A percentile compares a stretch with the other conserved stretches of the same genome.
Conservation (phyloP, 768 basidiomycete species). For the Termitomyces sp. region DNA sequence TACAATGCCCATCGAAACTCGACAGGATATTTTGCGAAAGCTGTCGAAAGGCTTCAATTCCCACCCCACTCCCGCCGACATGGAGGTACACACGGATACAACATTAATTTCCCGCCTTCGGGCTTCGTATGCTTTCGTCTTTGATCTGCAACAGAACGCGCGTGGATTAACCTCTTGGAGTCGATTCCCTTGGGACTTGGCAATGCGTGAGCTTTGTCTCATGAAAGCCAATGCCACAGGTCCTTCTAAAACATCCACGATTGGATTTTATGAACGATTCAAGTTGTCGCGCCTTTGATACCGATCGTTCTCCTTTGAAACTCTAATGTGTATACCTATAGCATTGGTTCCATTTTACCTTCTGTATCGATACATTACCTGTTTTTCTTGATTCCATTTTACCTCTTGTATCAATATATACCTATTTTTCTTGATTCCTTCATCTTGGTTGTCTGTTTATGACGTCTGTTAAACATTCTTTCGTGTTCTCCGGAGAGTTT, state of each 20-base stretch:
- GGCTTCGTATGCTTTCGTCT: slow-evolving; percentile 47
- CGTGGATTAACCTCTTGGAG: slow-evolving; percentile 16
- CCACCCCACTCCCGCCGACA: slow-evolving; percentile 20
- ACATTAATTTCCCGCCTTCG: slow-evolving; percentile 29
- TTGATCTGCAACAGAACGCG: slow-evolving; percentile 22
- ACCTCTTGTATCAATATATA: background rate
- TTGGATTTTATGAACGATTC: slow-evolving; percentile 38
- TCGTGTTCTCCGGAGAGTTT: background rate
- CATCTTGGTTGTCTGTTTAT: background rate
- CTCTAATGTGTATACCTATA: background rate
- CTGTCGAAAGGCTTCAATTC: slow-evolving; percentile 37
- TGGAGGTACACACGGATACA: slow-evolving; percentile 24
- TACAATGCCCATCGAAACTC: slow-evolving; percentile 31
- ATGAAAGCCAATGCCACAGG: slow-evolving; percentile 45
- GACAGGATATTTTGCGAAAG: slow-evolving; percentile 43
- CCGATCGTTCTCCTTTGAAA: background rate
- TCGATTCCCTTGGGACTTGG: slow-evolving; percentile 49
- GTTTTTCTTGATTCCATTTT: background rate
- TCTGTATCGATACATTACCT: background rate
- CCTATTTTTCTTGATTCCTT: background rate
- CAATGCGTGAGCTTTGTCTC: slow-evolving; percentile 40
- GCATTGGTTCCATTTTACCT: no score
- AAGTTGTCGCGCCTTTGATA: slow-evolving; percentile 17
- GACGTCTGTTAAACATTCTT: background rate
- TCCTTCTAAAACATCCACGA: slow-evolving; percentile 31